Conservation (phyloP, 495 filamentous ascomycete species). For the Aspergillus leporis region DNA sequence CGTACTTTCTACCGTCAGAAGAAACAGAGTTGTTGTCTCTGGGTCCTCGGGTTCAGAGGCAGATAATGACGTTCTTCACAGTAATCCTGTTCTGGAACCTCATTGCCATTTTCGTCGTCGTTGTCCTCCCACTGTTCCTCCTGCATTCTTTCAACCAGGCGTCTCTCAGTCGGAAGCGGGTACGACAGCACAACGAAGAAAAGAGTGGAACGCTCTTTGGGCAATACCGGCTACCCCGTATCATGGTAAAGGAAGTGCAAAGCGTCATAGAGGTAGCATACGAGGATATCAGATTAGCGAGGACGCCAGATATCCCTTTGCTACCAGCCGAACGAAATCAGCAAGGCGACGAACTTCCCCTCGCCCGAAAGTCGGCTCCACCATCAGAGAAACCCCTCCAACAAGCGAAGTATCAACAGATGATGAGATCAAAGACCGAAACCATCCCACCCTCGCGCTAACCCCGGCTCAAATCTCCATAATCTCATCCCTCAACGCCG, state of each 20-base stretch:
- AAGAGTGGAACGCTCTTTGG: slow-evolving; percentile 61
- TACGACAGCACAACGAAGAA: slow-evolving; percentile 72
- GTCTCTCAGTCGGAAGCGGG: slow-evolving; percentile 67
- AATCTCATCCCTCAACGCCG: slow-evolving; percentile 70
- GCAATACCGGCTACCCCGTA: slow-evolving; percentile 67
- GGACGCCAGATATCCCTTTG: slow-evolving; percentile 60
- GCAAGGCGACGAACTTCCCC: not conserved
- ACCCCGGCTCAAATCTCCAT: slow-evolving; percentile 79
- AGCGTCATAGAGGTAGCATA: slow-evolving; percentile 72
- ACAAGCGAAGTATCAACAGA: not conserved
- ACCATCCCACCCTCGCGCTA: slow-evolving; percentile 72
- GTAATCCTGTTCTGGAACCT: slow-evolving; percentile 60
- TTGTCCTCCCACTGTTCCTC: slow-evolving; percentile 69
- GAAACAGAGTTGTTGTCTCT: slow-evolving; percentile 36
- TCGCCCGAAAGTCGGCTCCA: not conserved
- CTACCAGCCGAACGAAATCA: not conserved
- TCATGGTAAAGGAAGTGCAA: slow-evolving; percentile 71
- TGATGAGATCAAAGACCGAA: slow-evolving; percentile 2
- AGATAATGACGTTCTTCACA: slow-evolving; percentile 31
- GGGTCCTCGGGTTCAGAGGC: slow-evolving; percentile 26
- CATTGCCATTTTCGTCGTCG: slow-evolving; percentile 63
- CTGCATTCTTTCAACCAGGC: slow-evolving; percentile 76
- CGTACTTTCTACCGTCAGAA: slow-evolving; percentile 54
- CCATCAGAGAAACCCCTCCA: not conserved
- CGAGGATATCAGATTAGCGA: slow-evolving; percentile 64